phyloP scores from a whole-genome alignment of 805 yeast genomes.

The Ogataea ganodermae region DNA sequence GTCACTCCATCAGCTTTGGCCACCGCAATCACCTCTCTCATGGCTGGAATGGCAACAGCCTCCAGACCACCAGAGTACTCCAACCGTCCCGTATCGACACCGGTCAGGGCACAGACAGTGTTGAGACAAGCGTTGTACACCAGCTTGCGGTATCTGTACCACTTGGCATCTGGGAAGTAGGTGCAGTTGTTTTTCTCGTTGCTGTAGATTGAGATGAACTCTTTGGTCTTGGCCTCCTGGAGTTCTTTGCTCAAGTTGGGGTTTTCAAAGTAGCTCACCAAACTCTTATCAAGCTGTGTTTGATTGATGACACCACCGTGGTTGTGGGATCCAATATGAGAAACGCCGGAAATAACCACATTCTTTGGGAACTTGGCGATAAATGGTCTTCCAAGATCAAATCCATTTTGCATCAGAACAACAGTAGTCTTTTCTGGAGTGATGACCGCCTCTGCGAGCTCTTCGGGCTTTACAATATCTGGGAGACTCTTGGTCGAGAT shows the following conservation, averaged over 20 bases:
- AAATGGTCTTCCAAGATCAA: slow-evolving; percentile 61
- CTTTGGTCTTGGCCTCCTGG: slow-evolving; percentile 39
- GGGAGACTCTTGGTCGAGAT: slow-evolving; percentile 64
- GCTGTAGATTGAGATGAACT: slow-evolving; percentile 49
- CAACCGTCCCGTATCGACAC: slow-evolving; percentile 59
- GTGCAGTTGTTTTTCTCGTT: slow-evolving; percentile 43
- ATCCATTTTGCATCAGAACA: slow-evolving; percentile 66
- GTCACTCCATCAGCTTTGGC: slow-evolving; percentile 71
- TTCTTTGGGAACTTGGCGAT: slow-evolving; percentile 51
- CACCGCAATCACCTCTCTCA: slow-evolving; percentile 63
- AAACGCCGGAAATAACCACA: slow-evolving; percentile 61
- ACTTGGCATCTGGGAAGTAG: slow-evolving; percentile 46
- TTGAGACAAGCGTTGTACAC: slow-evolving; percentile 71
- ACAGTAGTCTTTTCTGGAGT: slow-evolving; percentile 47
- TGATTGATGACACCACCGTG: slow-evolving; percentile 51
- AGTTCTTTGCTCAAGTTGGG: slow-evolving; percentile 34
- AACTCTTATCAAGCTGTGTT: slow-evolving; percentile 44
- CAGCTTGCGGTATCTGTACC: slow-evolving; percentile 63
- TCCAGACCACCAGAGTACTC: slow-evolving; percentile 45
- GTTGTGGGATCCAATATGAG: slow-evolving; percentile 62
- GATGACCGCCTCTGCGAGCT: slow-evolving; percentile 52
- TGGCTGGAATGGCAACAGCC: slow-evolving; percentile 53
- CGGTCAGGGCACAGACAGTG: slow-evolving; percentile 59
- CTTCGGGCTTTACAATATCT: slow-evolving; percentile 53
- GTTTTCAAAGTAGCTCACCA: slow-evolving; percentile 54